Conservation (phyloP, 78 protist species). For the Guillardia theta region DNA sequence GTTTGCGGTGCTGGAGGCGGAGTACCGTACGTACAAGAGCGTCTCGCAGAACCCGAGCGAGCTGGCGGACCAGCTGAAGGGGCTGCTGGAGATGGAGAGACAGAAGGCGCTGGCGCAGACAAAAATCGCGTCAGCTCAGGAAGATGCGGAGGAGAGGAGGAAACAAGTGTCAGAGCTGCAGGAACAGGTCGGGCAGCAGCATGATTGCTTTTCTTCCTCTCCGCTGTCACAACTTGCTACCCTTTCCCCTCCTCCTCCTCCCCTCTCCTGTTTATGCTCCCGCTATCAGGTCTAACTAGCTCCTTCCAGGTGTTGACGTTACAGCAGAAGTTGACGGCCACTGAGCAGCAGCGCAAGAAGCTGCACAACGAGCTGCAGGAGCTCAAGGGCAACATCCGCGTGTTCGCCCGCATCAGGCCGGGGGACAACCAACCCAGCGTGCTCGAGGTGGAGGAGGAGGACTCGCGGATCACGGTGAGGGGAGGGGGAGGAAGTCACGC, state of each 20-base stretch:
- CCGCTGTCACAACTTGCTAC: no score
- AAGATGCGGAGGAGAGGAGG: background rate
- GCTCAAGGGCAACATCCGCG: slow-evolving; percentile 39
- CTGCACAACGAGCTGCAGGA: background rate
- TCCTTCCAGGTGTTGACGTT: background rate
- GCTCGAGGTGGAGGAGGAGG: no score
- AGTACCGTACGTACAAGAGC: background rate
- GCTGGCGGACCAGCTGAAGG: background rate
- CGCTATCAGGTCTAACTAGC: no score
- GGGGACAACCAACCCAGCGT: background rate
- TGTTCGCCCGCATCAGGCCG: background rate
- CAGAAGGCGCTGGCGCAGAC: background rate
- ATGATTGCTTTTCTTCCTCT: no score
- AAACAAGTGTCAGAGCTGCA: background rate
- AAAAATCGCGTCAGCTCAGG: background rate
- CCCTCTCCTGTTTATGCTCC: no score
- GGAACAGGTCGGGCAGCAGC: no score
- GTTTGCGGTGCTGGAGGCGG: background rate
- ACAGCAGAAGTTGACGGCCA: background rate
- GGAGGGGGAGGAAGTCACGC: background rate
- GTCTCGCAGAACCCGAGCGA: background rate
- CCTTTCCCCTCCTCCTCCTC: no score
- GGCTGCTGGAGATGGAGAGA: background rate
- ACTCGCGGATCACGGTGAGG: no score
- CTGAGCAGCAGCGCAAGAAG: background rate